Base-by-base conservation (phyloP, 148 eudicot genomes). In the Chenopodium suecicum region DNA sequence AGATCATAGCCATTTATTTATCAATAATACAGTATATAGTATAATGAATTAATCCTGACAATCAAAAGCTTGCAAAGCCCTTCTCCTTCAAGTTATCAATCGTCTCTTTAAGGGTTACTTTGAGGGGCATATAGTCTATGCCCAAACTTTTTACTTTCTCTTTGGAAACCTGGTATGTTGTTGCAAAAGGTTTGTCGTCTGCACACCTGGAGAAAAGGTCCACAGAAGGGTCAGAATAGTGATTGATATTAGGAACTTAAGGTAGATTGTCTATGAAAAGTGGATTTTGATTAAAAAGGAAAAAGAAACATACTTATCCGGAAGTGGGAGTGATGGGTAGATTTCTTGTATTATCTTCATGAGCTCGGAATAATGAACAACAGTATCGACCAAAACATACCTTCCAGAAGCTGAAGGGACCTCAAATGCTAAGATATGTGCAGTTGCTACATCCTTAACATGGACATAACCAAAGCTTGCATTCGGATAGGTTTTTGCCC, bases 61-160 rank as follows among this genome's bases (percentile, higher is more conserved):
- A 5, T 37, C 44, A 37, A 37, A 37, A 37, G 44, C 44, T 37
- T 80, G 73, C 68, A 75, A 90, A 83, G 13, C 82, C 85, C 84
- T 91, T 91, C 86, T 86, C 90, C 85, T 81, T 90, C 79, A 91
- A 82, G 91, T 88, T 89, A 75, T 89, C 92, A 68, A 90, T 87
- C 11, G 89, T 91, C 66, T 90, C 90, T 76, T 85, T 88, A 73
- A 90, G 67, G 72, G 86, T 84, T 82, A 79, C 81, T 68, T 88
- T 73, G 0, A 90, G 56, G 44, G 90, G 86, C 56, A 76, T 90
- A 84, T 78, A 91, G 11, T 89, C 79, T 0, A 92, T 80, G 25
- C 95, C 93, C 44, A 90, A 83, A 20, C 79, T 77, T 79, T 83
- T 76, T 16, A 83, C 50, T 68, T 69, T 90, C 47, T 85, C 7